A percentile compares a stretch with the other conserved stretches of the same genome.
Conservation (phyloP, 108 stramenopile species). For the Cyclotella baltica region DNA sequence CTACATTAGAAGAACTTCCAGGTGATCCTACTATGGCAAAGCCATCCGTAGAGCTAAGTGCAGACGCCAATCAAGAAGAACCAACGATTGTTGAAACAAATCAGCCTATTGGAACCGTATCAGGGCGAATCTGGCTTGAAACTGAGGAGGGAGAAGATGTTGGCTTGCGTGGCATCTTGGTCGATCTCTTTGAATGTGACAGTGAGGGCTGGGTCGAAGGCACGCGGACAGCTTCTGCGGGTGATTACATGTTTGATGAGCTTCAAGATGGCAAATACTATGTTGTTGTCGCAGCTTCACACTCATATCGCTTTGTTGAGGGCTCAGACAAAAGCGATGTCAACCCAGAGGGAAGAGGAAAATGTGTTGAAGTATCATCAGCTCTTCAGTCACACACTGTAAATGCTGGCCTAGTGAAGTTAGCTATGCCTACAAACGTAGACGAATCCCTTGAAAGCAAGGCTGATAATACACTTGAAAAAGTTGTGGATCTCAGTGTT, state of each 20-base stretch:
- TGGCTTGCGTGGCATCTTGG: conserved; percentile 44
- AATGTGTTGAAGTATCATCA: conserved; percentile 35
- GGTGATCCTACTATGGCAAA: no score
- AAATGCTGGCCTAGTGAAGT: conserved; percentile 31
- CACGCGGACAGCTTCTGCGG: conserved; percentile 28
- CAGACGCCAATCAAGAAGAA: neutral
- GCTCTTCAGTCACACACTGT: conserved; percentile 12
- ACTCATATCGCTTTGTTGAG: conserved; percentile 2
- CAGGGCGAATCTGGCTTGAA: conserved; percentile 35
- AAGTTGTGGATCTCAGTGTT: neutral
- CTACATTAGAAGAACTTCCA: no score
- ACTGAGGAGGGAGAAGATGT: conserved; percentile 20
- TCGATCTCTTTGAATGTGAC: conserved; percentile 36
- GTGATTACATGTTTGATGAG: conserved; percentile 46
- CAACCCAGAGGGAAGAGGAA: conserved; percentile 24
- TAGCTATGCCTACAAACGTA: neutral
- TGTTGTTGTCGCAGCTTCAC: conserved; percentile 15
- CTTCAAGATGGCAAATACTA: conserved; percentile 35
- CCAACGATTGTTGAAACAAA: neutral
- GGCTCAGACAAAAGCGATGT: conserved; percentile 28
- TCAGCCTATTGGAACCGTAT: conserved; percentile 11
- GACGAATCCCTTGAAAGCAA: neutral
- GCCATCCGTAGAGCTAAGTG: no score
- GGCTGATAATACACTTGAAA: neutral
- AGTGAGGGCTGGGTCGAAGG: conserved; percentile 35